phyloP scores from a whole-genome alignment of 331 rosid species.

The Malus hybrid region DNA sequence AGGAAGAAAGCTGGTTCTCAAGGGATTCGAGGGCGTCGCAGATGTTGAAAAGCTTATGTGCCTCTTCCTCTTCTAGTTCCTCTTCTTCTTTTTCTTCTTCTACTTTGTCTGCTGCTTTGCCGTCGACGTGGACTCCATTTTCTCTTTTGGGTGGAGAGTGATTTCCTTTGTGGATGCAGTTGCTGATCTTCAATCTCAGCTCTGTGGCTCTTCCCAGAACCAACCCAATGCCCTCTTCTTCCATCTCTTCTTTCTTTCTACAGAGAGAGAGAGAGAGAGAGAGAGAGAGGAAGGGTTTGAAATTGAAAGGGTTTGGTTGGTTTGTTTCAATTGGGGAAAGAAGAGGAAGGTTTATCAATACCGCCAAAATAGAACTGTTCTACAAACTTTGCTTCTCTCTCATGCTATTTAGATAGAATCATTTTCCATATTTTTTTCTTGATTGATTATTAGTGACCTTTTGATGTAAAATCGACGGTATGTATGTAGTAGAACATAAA shows the following conservation, averaged over 20 bases:
- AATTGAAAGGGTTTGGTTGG: neutral
- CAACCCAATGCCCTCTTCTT: slow-evolving; percentile 72
- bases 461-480: too few species aligned
- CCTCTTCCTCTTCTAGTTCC: slow-evolving; percentile 21
- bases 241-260: slow-evolving; percentile 25
- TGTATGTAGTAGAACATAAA: too few species aligned
- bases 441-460: too few species aligned
- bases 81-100: slow-evolving; percentile 16
- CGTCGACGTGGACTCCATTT: slow-evolving; percentile 10
- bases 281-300: neutral
- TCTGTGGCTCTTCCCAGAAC: slow-evolving; percentile 88
- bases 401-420: neutral
- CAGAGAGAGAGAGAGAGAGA: neutral
- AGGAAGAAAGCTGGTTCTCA: slow-evolving; percentile 71
- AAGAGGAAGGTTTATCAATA: slow-evolving; percentile 5
- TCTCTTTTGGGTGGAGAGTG: slow-evolving; percentile 5
- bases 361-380: slow-evolving; percentile 21
- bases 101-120: slow-evolving; percentile 14
- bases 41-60: slow-evolving; percentile 56
- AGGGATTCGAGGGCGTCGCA: slow-evolving; percentile 80
- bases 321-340: neutral
- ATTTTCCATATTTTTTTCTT: too few species aligned
- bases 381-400: neutral
- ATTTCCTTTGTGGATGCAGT: slow-evolving; percentile 44
- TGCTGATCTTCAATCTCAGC: slow-evolving; percentile 66